A percentile compares a stretch with the other conserved stretches of the same genome.
Conservation (phyloP, 179 eudicot genomes). For the Nepenthes alata region DNA sequence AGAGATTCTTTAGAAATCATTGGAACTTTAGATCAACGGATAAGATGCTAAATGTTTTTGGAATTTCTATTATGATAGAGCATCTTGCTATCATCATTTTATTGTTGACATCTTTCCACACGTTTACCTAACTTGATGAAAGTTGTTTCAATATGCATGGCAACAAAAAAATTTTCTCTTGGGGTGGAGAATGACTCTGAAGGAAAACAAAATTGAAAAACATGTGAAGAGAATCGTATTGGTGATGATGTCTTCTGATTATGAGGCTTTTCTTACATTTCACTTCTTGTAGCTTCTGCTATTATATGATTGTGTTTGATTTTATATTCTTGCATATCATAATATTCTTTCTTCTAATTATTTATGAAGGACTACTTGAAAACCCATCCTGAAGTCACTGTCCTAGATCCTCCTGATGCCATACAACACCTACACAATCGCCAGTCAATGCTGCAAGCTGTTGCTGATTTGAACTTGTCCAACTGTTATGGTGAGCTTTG, state of each 20-base stretch:
- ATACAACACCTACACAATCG: constrained; percentile 80
- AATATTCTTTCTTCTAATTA: background rate
- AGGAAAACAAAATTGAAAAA: no score
- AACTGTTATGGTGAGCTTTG: constrained; percentile 47
- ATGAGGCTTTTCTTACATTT: background rate
- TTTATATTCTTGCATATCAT: background rate
- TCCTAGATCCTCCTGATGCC: constrained; percentile 96
- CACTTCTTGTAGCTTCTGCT: background rate
- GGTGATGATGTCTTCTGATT: no score
- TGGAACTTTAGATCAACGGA: no score
- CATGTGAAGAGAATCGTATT: no score
- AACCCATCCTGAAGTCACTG: constrained; percentile 71
- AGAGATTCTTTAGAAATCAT: no score
- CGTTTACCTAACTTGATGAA: no score
- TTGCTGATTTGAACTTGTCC: constrained; percentile 65
- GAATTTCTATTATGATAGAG: background rate
- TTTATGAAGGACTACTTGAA: constrained; percentile 61
- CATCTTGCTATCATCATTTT: no score
- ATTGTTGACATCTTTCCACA: no score
- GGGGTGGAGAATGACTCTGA: no score
- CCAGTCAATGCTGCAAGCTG: constrained; percentile 86
- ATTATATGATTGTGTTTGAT: background rate
- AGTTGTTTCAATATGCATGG: no score
- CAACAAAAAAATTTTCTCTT: no score
- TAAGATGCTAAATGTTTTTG: no score